Percentiles rank a stretch among this genome's conserved stretches.
Conservation (phyloP, 768 basidiomycete species). For the Tylopilus vinaceipallidus region DNA sequence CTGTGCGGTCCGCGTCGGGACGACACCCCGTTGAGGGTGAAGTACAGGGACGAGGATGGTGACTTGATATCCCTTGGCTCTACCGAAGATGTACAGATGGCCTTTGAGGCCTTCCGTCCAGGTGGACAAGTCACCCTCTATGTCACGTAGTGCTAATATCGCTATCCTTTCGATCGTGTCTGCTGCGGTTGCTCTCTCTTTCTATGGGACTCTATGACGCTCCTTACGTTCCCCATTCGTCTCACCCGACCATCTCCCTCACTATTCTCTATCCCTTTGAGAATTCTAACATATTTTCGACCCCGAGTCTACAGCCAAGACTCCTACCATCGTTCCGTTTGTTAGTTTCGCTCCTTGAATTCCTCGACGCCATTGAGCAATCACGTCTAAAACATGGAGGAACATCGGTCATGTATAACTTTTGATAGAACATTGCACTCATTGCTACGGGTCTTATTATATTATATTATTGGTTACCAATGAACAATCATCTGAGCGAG, state of each 20-base stretch:
- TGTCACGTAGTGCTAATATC: conserved; percentile 53
- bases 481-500: not conserved
- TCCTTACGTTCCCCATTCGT: conserved; percentile 8
- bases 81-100: conserved; percentile 93
- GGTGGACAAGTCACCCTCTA: conserved; percentile 81
- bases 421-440: conserved; percentile 36
- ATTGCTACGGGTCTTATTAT: conserved; percentile 32
- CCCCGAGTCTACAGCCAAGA: conserved; percentile 1
- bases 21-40: conserved; percentile 79
- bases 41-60: conserved; percentile 91
- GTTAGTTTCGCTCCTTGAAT: conserved; percentile 13
- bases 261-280: conserved; percentile 4
- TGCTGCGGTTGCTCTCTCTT: conserved; percentile 12
- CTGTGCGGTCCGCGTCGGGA: conserved; percentile 82
- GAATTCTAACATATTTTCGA: conserved; percentile 17
- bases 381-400: conserved; percentile 34
- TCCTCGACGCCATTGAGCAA: conserved; percentile 19
- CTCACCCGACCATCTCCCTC: conserved; percentile 24
- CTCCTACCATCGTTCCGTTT: conserved; percentile 7
- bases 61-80: conserved; percentile 86
- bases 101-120: conserved; percentile 79
- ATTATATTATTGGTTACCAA: conserved; percentile 24
- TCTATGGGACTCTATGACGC: conserved; percentile 9
- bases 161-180: conserved; percentile 3
- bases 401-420: conserved; percentile 35